A percentile compares a stretch with the other conserved stretches of the same genome.
These are phyloP conservation scores for Pistacia vera DNA, from an alignment of 345 rosid genomes.

Conservation along the genomic window DNA sequence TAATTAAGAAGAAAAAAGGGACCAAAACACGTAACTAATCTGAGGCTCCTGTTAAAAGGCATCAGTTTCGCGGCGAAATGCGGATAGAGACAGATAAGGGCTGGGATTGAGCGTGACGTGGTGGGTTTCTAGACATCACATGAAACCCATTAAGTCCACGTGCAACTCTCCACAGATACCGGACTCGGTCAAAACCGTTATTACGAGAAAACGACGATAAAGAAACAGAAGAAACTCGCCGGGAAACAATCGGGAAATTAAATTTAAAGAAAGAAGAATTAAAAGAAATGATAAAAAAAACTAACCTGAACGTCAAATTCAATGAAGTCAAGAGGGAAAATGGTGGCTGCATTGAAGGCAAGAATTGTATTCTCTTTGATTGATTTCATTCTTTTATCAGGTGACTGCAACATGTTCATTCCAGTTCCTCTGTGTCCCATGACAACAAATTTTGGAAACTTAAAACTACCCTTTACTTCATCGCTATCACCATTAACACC, in stretches of 20 bases:
- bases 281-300: neutral
- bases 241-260: neutral
- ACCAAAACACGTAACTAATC: neutral
- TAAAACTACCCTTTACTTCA: conserved; percentile 16
- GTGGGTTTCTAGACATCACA: neutral
- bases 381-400: conserved; percentile 45
- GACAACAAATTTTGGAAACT: conserved; percentile 54
- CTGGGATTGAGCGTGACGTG: neutral
- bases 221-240: neutral
- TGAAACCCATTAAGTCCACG: neutral
- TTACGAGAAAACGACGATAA: neutral
- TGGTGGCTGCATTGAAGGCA: conserved; percentile 61
- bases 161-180: neutral
- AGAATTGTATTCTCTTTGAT: conserved; percentile 65
- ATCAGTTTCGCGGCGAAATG: conserved; percentile 19
- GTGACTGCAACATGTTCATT: conserved; percentile 60
- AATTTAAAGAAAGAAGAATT: neutral
- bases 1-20: no score
- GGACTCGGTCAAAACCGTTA: neutral
- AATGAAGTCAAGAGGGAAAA: conserved; percentile 55
- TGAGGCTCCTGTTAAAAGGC: neutral
- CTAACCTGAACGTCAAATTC: conserved; percentile 84
- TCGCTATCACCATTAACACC: conserved; percentile 38
- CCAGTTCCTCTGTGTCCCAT: conserved; percentile 76
- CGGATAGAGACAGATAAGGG: conserved; percentile 17